Percentiles rank a stretch among this genome's conserved stretches.
Evolutionary conservation across 371 early-diverging fungal genomes (phyloP).

Genomic region (Mortierella sp.): DNA sequence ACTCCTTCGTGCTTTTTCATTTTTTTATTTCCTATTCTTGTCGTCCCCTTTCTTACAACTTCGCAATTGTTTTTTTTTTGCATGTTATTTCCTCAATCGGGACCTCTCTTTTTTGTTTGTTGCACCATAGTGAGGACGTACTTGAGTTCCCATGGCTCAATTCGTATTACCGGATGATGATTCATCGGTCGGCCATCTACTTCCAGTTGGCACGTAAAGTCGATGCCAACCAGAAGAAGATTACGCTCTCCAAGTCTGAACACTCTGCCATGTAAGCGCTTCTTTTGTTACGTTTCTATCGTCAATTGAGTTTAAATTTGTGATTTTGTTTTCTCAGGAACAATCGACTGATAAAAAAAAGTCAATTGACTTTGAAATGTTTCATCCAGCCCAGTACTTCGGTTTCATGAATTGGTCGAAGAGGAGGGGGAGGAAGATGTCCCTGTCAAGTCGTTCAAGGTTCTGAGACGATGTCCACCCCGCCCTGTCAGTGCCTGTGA

Average conservation of each 20-base stretch:
- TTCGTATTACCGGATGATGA: conserved; percentile 82
- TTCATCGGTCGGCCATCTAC: conserved; percentile 80
- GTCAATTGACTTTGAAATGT: no score
- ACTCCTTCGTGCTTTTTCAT: background rate
- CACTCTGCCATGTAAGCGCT: conserved; percentile 75
- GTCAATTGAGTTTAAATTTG: background rate
- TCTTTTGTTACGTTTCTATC: background rate
- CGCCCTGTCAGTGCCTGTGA: conserved; percentile 26
- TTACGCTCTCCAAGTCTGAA: conserved; percentile 70
- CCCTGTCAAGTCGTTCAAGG: conserved; percentile 19
- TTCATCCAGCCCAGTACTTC: conserved; percentile 55
- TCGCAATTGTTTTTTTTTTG: no score
- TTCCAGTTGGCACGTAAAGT: conserved; percentile 75
- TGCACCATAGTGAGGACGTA: conserved; percentile 61
- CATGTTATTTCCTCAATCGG: no score
- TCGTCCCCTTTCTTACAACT: no score
- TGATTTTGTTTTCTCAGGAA: background rate
- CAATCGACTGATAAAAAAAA: no score
- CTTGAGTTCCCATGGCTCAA: conserved; percentile 82
- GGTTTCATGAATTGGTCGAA: conserved; percentile 26
- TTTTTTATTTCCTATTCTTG: background rate
- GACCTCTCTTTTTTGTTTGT: no score
- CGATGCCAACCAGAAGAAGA: conserved; percentile 68
- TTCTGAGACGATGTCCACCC: conserved; percentile 17
- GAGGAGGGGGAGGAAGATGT: conserved; percentile 25